Evolutionary conservation across 192 early-diverging fungal species (phyloP), one percentile per base, ranked within the genome.

Genomic region (Entomortierella beljakovae): DNA sequence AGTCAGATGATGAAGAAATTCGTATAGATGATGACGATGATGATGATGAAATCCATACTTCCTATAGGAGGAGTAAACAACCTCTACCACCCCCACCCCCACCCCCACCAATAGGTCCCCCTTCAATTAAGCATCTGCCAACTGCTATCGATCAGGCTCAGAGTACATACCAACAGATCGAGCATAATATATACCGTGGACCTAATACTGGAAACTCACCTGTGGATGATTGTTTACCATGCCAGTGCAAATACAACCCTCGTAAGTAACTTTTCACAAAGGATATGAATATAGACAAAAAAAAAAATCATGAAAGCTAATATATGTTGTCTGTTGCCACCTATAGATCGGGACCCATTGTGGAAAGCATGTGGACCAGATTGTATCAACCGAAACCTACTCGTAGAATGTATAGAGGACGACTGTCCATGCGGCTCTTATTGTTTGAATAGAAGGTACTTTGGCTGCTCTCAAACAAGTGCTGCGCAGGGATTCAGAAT

Each of bases 311-410:
- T n/a, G n/a, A n/a, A n/a, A n/a, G n/a, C n/a, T n/a, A n/a, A n/a
- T n/a, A n/a, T n/a, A n/a, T n/a, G n/a, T n/a, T n/a, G n/a, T n/a
- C n/a, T n/a, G n/a, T 26, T 33, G 9, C 26, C 42, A 7, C 35
- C 22, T 11, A 34, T 49, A 73, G 79, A 83, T 69, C 90, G 82
- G 28, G 81, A 72, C 38, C 86, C 76, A 57, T 62, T 52, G 51
- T 66, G 79, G 63, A 84, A 83, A 28, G 97, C 98, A 6, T 99
- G 98, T 81, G 98, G 98, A 63, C 88, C 93, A 20, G 87, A 91
- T 51, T 99, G 98, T 79, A 97, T 99, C 67, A 99, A 99, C 75
- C 88, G 94, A 40, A 88, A 92, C 64, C 81, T 97, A 29, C 93
- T 92, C 58, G 94, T 97, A 64, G 97, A 99, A 81, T 99, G 97